Percentiles rank a stretch among this genome's conserved stretches.
These are phyloP conservation scores for Annulohypoxylon truncatum DNA, from an alignment of 2,329 filamentous ascomycete genomes.

Conservation along the genomic window DNA sequence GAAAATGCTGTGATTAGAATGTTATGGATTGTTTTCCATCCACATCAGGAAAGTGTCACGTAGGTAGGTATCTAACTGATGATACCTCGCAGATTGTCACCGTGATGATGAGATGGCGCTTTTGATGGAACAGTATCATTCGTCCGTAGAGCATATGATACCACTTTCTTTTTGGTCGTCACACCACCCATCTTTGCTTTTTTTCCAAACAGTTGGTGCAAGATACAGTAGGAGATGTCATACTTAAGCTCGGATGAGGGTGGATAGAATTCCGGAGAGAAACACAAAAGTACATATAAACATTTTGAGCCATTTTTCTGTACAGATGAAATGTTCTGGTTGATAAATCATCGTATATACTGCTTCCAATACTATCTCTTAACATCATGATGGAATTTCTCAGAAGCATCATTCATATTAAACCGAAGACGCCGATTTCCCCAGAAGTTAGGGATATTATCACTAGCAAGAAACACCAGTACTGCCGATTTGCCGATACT, in stretches of 20 bases:
- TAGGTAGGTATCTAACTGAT: neutral
- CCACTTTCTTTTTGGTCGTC: neutral
- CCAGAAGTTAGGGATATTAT: conserved; percentile 6
- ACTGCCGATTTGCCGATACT: conserved; percentile 17
- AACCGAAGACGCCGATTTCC: neutral
- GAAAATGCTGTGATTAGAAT: too few relatives aligned
- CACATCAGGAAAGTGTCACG: too few relatives aligned
- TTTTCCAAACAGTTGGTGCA: neutral
- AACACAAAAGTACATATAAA: neutral
- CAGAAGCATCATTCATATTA: neutral
- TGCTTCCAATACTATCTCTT: neutral
- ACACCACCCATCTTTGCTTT: neutral
- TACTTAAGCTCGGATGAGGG: too few relatives aligned
- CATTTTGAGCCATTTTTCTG: neutral
- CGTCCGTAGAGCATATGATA: neutral
- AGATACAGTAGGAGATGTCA: neutral
- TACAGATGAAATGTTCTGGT: too few relatives aligned
- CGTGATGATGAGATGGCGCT: neutral
- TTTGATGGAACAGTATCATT: neutral
- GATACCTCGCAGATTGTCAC: neutral
- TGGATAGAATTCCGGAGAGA: neutral
- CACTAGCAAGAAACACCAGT: conserved; percentile 10
- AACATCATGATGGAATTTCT: neutral
- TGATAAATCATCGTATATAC: neutral
- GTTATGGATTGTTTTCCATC: too few relatives aligned